Evolutionary conservation across 2,329 filamentous ascomycete genomes (phyloP), one percentile per base, ranked within the genome.

Genomic region (Juglanconis oblonga): DNA sequence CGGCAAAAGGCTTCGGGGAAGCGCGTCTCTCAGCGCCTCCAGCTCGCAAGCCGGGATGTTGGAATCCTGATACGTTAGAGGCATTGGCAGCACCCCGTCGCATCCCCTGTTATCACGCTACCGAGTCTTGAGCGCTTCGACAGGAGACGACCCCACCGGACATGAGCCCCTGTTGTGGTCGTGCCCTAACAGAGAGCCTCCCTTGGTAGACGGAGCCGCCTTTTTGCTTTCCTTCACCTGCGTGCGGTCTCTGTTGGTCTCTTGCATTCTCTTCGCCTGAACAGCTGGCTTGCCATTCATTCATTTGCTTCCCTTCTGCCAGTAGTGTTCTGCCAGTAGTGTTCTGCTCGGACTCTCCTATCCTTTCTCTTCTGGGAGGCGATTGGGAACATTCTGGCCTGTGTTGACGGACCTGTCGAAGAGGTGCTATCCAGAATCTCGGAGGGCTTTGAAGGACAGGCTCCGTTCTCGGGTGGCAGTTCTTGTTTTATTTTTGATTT

Each of bases 281-380:
- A 51, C 49, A 57, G 45, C 57, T 53, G 57, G 61, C 59, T 62
- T 53, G 53, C 55, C 52, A 57, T 56, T 62, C 57, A 11, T 35
- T 62, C 33, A 14, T 52, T 11, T 33, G 7, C 53, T 17, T 29
- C 52, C 32, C 32, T 17, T 52, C 7, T 52, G n/a, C 49, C 14
- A n/a, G 49, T 32, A 11, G n/a, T 32, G 9, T 32, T 53, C n/a
- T 31, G 9, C 42, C 14, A n/a, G 49, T 32, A 11, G n/a, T 32
- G 9, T 32, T 53, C n/a, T 31, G 9, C 42, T 44, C 31, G 33
- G 42, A 24, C n/a, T 52, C 47, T 49, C 24, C 13, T 32, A 5
- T 14, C 3, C 31, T 52, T 40, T 31, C 35, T 29, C 13, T 45
- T n/a, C 11, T 24, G 24, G 24, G 24, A 24, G 24, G 24, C 24